Base-by-base conservation (phyloP, 768 basidiomycete species). In the Guyanaporus albipodus region DNA sequence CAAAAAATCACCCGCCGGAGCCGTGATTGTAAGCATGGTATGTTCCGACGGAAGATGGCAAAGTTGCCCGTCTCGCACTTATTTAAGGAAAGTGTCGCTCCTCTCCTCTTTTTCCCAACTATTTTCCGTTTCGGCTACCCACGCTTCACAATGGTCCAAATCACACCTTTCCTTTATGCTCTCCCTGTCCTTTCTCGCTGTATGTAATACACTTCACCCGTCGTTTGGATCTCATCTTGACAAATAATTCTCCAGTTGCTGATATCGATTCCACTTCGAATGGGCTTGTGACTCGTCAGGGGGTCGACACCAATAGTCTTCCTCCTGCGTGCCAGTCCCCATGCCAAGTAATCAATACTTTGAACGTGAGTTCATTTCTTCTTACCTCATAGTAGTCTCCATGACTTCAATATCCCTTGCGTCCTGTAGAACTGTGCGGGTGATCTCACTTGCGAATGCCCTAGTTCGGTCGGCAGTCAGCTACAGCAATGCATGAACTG, bases 241-340 rank as follows among this genome's bases (percentile, higher is more conserved):
- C 32, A 6, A n/a, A 6, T n/a, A 6, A 24, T 31, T n/a, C 22
- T 15, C 14, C 35, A 44, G 50, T 36, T 19, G 21, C 27, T 1
- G n/a, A 22, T 19, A 28, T 8, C 4, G 27, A 31, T 19, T 29
- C 27, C 8, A 23, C 43, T 17, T 31, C 48, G 14, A 52, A 43
- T 14, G 44, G 40, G 9, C 60, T 63, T 17, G 53, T 24, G n/a
- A 48, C 18, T 36, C 62, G 60, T n/a, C 63, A 65, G 28, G n/a
- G 35, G 11, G 15, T 51, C 11, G 19, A 46, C 11, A 18, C 53
- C 9, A 41, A 28, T 9, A 12, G 24, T 4, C 46, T 57, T 21
- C 63, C 60, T 4, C 1, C 52, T 8, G 31, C 38, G 29, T 63
- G 62, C 43, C 60, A 62, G 44, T 44, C 32, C 12, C 17, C 58